Conservation (phyloP, 805 yeast species). For the Brettanomyces nanus region DNA sequence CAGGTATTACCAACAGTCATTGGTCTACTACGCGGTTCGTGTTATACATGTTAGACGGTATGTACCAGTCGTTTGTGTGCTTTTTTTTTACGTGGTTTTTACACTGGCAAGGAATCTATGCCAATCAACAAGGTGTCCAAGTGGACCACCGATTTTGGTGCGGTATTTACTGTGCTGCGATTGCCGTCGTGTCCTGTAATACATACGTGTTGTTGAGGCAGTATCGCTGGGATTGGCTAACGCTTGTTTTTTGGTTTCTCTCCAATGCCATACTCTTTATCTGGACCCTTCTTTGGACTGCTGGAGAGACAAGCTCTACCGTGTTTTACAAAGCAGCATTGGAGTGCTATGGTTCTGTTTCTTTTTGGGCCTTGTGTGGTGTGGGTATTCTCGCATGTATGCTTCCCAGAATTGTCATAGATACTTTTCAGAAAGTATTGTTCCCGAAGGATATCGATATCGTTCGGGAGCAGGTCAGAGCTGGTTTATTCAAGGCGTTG, state of each 20-base stretch:
- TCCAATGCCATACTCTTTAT: conserved; percentile 52
- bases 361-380: conserved; percentile 59
- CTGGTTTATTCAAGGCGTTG: conserved; percentile 38
- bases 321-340: conserved; percentile 62
- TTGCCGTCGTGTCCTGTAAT: conserved; percentile 59
- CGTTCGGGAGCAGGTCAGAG: conserved; percentile 49
- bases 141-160: conserved; percentile 65
- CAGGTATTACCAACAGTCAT: conserved; percentile 57
- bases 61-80: conserved; percentile 62
- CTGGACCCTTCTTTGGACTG: conserved; percentile 80
- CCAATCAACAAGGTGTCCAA: conserved; percentile 37
- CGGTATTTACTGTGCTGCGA: conserved; percentile 54
- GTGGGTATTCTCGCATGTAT: conserved; percentile 47
- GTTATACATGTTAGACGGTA: conserved; percentile 58
- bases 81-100: conserved; percentile 61
- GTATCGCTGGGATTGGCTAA: conserved; percentile 72
- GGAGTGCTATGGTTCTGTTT: conserved; percentile 49
- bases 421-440: conserved; percentile 42
- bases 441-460: conserved; percentile 63
- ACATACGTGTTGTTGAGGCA: conserved; percentile 60
- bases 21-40: conserved; percentile 52
- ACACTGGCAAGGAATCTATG: conserved; percentile 38
- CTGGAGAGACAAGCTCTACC: conserved; percentile 31
- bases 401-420: conserved; percentile 52
- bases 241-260: conserved; percentile 41